These are phyloP conservation scores for Capsicum pubescens DNA, from an alignment of 257 asterid genomes.

Conservation along the genomic window DNA sequence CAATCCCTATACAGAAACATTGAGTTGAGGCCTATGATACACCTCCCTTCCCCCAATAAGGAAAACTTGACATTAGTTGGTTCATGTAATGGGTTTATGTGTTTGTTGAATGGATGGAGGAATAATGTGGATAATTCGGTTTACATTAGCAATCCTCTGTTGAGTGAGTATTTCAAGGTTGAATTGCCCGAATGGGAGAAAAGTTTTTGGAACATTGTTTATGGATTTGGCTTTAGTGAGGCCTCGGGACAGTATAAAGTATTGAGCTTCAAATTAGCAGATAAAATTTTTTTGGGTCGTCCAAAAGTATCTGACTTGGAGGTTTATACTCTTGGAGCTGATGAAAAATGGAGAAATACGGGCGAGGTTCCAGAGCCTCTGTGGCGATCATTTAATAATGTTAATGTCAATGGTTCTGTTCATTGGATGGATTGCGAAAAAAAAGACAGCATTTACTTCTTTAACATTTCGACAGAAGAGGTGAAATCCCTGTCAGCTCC, in stretches of 20 bases:
- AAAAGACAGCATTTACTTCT: too few relatives aligned
- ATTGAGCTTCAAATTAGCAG: background rate
- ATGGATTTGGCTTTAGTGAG: background rate
- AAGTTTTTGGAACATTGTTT: background rate
- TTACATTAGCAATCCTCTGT: background rate
- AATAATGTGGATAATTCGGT: background rate
- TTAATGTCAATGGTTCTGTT: too few relatives aligned
- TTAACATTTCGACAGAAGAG: too few relatives aligned
- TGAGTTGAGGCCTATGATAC: background rate
- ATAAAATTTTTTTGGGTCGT: background rate
- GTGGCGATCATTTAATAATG: background rate
- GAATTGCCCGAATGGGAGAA: background rate
- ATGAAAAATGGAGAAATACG: background rate
- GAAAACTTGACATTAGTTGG: background rate
- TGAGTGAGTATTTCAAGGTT: slow-evolving; percentile 17
- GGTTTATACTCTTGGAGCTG: slow-evolving; percentile 4
- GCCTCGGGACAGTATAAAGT: background rate
- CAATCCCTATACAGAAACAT: background rate
- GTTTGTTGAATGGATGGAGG: background rate
- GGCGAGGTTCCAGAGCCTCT: background rate
- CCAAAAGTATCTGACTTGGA: background rate
- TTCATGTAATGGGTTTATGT: background rate
- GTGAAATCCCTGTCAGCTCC: too few relatives aligned
- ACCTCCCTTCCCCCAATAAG: background rate
- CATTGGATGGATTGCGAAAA: too few relatives aligned